These are phyloP conservation scores for Phytophthora palmivora DNA, from an alignment of 352 stramenopile genomes.

Conservation along the genomic window DNA sequence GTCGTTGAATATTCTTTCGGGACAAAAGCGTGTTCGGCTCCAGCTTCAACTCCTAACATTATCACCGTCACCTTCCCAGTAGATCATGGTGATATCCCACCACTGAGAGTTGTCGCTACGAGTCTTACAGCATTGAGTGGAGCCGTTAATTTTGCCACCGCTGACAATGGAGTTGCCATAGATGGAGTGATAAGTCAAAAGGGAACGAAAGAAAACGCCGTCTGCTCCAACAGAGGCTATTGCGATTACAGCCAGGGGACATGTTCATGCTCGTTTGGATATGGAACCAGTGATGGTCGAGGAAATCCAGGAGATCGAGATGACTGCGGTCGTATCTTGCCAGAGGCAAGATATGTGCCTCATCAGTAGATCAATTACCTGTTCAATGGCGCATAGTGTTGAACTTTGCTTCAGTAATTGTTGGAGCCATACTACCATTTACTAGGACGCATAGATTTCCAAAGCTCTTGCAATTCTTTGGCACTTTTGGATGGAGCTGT, in stretches of 20 bases:
- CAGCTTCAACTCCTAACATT: slow-evolving; percentile 46
- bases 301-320: slow-evolving; percentile 58
- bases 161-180: slow-evolving; percentile 53
- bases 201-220: slow-evolving; percentile 90
- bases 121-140: slow-evolving; percentile 30
- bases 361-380: not conserved
- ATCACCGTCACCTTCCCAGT: slow-evolving; percentile 65
- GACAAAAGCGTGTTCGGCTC: slow-evolving; percentile 43
- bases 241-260: slow-evolving; percentile 74
- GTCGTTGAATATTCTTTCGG: slow-evolving; percentile 54
- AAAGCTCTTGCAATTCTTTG: not conserved
- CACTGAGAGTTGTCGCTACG: slow-evolving; percentile 48
- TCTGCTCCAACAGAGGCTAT: slow-evolving; percentile 90
- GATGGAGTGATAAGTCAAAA: slow-evolving; percentile 47
- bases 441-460: not conserved
- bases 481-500: not conserved
- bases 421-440: no score
- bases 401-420: no score
- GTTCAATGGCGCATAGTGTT: no score
- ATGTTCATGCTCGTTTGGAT: slow-evolving; percentile 61
- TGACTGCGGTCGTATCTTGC: slow-evolving; percentile 68
- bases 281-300: slow-evolving; percentile 66
- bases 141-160: slow-evolving; percentile 31
- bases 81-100: slow-evolving; percentile 57
- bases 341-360: slow-evolving; percentile 19